Conservation (phyloP, 805 yeast genomes). For the Ascoidea asiatica region DNA sequence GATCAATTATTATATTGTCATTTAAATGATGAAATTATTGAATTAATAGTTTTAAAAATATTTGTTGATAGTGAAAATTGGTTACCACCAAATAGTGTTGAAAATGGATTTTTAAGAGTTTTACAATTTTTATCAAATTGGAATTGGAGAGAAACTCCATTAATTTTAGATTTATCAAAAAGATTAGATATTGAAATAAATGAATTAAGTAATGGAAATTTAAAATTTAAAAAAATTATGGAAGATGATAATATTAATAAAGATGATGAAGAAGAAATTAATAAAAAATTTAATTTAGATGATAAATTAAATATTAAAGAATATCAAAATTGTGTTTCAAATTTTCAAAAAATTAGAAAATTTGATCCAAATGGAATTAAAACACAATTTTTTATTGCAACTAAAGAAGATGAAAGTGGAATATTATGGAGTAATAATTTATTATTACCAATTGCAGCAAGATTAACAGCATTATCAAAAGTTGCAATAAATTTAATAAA, state of each 20-base stretch:
- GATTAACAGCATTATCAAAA: conserved; percentile 78
- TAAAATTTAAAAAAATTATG: conserved; percentile 2
- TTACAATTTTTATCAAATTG: conserved; percentile 61
- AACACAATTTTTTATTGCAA: conserved; percentile 70
- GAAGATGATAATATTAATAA: conserved; percentile 3
- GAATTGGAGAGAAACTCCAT: conserved; percentile 90
- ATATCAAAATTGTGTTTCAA: conserved; percentile 45
- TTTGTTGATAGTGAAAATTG: conserved; percentile 86
- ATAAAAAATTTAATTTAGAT: conserved; percentile 30
- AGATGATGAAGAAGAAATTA: conserved; percentile 15
- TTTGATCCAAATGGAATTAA: conserved; percentile 73
- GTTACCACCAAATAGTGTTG: conserved; percentile 63
- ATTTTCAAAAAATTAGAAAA: conserved; percentile 56
- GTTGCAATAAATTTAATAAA: conserved; percentile 49
- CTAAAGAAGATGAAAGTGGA: conserved; percentile 80
- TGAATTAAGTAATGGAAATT: conserved; percentile 18
- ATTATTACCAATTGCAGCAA: conserved; percentile 67
- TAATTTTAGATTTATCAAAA: conserved; percentile 64
- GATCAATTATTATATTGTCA: conserved; percentile 64
- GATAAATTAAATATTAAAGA: conserved; percentile 52
- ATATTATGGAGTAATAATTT: conserved; percentile 60
- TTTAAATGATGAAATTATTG: conserved; percentile 67
- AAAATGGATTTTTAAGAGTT: conserved; percentile 68
- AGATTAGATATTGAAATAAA: conserved; percentile 23
- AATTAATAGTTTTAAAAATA: conserved; percentile 68